Evolutionary conservation across 108 stramenopile genomes (phyloP), one percentile per base, ranked within the genome.

Genomic region (Cyclotella choctawhatcheeana): DNA sequence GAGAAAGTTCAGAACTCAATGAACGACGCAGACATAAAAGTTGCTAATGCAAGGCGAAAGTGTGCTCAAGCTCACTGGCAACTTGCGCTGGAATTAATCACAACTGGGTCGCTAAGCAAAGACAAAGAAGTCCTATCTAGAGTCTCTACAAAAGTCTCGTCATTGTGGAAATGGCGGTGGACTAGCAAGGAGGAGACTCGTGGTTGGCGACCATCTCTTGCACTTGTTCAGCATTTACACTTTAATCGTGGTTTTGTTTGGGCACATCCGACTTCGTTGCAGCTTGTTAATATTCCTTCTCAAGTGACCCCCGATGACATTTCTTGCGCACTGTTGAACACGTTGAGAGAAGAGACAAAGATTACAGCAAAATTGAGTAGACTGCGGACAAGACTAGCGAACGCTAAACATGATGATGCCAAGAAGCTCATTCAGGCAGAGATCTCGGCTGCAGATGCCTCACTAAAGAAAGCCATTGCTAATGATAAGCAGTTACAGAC

Each of bases 61-160:
- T 59, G 76, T 60, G 85, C 86, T n/a, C 65, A 54, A 35, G 65
- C 75, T 3, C 55, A 56, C 1, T 87, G 86, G 86, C 83, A 82
- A 31, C 51, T 58, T 34, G 82, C 82, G 12, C 52, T 87, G 20
- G 86, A 87, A 33, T 24, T 43, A 20, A 58, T 87, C 16, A 87
- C 86, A 4, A 85, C 79, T 14, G 86, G 84, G 1, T 10, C 47
- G 8, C 37, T 61, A 20, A 43, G 37, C 18, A 43, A 61, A 1
- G 35, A 61, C 18, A n/a, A n/a, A n/a, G 60, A 61, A 61, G 35
- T 61, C 37, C 24, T 40, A 2, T 47, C 21, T 3, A 67, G 44
- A 12, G 65, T 61, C 13, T 61, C 60, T 16, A 17, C 60, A 45
- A 44, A 17, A 10, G 18, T 54, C 1, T 32, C 32, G 16, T 67